phyloP scores from a whole-genome alignment of 2,329 filamentous ascomycete species.

The Colletotrichum nymphaeae region DNA sequence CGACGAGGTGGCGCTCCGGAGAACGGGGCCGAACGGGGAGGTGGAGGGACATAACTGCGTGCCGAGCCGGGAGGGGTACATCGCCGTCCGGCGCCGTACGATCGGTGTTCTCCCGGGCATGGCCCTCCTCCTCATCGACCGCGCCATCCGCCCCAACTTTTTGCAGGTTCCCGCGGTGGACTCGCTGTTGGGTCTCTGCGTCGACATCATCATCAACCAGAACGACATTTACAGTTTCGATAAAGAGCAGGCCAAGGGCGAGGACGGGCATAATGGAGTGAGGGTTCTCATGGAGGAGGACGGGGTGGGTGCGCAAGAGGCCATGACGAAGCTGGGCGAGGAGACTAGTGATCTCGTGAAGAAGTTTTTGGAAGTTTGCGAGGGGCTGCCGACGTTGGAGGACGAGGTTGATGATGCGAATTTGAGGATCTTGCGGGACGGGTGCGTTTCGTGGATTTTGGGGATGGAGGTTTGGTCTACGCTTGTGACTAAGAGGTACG shows the following conservation, averaged over 20 bases:
- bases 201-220: background rate
- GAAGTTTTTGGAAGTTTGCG: background rate
- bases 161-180: background rate
- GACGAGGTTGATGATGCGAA: background rate
- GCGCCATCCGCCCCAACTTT: background rate
- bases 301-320: background rate
- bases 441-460: background rate
- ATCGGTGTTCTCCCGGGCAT: background rate
- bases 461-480: background rate
- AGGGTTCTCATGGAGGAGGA: background rate
- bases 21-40: background rate
- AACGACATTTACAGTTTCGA: background rate
- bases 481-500: background rate
- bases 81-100: background rate
- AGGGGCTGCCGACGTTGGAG: background rate
- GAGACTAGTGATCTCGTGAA: background rate
- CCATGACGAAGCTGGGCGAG: background rate
- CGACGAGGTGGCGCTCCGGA: background rate
- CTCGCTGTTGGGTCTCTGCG: background rate
- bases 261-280: background rate
- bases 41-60: background rate
- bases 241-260: background rate
- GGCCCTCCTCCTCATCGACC: background rate
- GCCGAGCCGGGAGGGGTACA: background rate
- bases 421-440: background rate